Conservation (phyloP, 345 rosid species). For the Aquilaria sinensis region DNA sequence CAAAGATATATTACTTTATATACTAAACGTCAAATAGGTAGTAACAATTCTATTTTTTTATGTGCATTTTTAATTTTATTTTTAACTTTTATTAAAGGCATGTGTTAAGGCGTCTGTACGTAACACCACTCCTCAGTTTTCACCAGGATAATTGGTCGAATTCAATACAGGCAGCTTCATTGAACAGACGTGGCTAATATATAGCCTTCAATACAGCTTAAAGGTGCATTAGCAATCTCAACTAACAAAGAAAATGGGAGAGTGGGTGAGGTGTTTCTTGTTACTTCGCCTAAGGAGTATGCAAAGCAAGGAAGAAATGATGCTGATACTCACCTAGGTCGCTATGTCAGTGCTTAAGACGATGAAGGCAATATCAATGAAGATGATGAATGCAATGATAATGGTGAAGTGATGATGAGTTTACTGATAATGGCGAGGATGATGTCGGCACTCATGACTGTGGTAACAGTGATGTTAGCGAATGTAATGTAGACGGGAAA, state of each 20-base stretch:
- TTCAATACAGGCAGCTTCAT: too few species aligned
- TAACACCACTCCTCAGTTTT: too few species aligned
- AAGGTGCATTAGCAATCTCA: slow-evolving; percentile 29
- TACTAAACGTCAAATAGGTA: too few species aligned
- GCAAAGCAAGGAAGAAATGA: slow-evolving; percentile 27
- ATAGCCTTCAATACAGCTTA: background rate
- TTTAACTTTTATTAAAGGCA: too few species aligned
- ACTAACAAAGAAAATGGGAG: slow-evolving; percentile 39
- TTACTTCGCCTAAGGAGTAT: slow-evolving; percentile 53
- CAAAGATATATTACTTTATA: too few species aligned
- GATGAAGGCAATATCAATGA: slow-evolving; percentile 14
- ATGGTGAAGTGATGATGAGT: slow-evolving; percentile 10
- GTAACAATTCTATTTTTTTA: too few species aligned
- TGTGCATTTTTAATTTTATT: too few species aligned
- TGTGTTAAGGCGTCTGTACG: too few species aligned
- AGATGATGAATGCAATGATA: slow-evolving; percentile 20
- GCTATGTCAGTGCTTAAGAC: slow-evolving; percentile 14
- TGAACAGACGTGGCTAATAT: too few species aligned
- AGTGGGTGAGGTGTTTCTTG: slow-evolving; percentile 60
- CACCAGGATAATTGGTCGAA: too few species aligned
- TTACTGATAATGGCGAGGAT: slow-evolving; percentile 1
- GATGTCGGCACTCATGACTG: background rate
- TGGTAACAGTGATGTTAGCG: too few species aligned
- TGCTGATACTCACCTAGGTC: slow-evolving; percentile 16
- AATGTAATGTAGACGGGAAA: too few species aligned